Evolutionary conservation across 1,284 basidiomycete species (phyloP).

Genomic region (Peniophora sp.): DNA sequence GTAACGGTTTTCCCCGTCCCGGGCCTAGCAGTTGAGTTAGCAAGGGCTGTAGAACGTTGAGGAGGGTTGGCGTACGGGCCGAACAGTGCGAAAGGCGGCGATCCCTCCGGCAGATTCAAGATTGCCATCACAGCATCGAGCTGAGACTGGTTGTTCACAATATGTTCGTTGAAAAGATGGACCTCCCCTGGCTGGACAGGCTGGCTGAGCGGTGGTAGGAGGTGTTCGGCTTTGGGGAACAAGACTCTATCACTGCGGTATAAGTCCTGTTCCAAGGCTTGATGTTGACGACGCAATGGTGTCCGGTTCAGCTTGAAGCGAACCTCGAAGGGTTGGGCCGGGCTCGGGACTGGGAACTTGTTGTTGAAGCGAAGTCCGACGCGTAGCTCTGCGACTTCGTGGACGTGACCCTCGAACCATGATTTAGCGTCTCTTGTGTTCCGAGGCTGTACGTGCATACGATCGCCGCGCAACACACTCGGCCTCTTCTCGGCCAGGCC

Average conservation of each 20-base stretch:
- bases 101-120: constrained; percentile 31
- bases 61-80: constrained; percentile 47
- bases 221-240: constrained; percentile 30
- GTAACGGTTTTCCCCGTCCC: constrained; percentile 20
- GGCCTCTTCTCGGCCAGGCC: constrained; percentile 61
- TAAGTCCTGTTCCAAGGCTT: constrained; percentile 40
- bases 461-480: constrained; percentile 51
- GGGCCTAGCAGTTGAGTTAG: constrained; percentile 27
- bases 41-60: not conserved
- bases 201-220: constrained; percentile 7
- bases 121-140: constrained; percentile 48
- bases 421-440: constrained; percentile 26
- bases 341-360: constrained; percentile 26
- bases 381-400: constrained; percentile 38
- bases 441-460: constrained; percentile 39
- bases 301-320: constrained; percentile 50
- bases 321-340: constrained; percentile 31
- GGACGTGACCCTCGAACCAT: constrained; percentile 54
- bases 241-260: constrained; percentile 25
- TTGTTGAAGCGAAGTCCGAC: constrained; percentile 45
- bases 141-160: constrained; percentile 44
- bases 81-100: constrained; percentile 52
- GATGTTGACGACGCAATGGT: constrained; percentile 46
- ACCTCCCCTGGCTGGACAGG: constrained; percentile 5
- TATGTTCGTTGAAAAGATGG: constrained; percentile 29